Evolutionary conservation across 2,329 filamentous ascomycete species (phyloP), one percentile per base, ranked within the genome.

Genomic region (Fusarium concolor): DNA sequence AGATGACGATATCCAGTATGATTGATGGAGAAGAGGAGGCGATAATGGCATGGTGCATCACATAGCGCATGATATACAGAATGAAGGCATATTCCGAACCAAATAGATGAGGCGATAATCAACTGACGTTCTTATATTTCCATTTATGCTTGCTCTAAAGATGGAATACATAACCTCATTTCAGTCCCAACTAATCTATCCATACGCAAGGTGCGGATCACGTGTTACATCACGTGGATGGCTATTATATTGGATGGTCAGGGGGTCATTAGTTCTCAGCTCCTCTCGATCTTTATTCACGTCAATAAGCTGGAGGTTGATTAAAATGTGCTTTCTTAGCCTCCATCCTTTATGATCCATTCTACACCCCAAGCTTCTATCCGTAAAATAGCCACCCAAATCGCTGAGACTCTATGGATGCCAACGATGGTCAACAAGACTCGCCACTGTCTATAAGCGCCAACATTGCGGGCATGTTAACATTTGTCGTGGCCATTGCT

Each of bases 401-500:
- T 10, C n/a, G 26, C 33, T 39, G 24, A 31, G n/a, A 15, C n/a
- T 22, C 46, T 44, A 74, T 77, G 75, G 75, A 75, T 50, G 57
- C 66, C 42, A 24, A 22, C 29, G 24, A 29, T 42, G 62, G 60
- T 28, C 72, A 77, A 31, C 70, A 71, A 42, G 82, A 85, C 73
- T 81, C 81, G 28, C 82, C 81, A 7, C 76, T 85, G 24, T 84
- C 80, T 43, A 80, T 82, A 45, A 78, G 79, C 7, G 77, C 82
- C 52, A 82, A 78, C 58, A 65, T 84, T 42, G 76, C 80, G 4
- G 81, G 82, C 56, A 83, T 85, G 41, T 74, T 84, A 26, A 85
- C 82, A 9, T 84, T 85, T 56, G 72, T 84, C 29, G 78, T 81
- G n/a, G 82, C 82, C 42, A 79, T 84, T 43, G 61, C 78, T 1